A percentile compares a stretch with the other conserved stretches of the same genome.
Conservation (phyloP, 2,329 filamentous ascomycete species). For the Aspergillus sp. region DNA sequence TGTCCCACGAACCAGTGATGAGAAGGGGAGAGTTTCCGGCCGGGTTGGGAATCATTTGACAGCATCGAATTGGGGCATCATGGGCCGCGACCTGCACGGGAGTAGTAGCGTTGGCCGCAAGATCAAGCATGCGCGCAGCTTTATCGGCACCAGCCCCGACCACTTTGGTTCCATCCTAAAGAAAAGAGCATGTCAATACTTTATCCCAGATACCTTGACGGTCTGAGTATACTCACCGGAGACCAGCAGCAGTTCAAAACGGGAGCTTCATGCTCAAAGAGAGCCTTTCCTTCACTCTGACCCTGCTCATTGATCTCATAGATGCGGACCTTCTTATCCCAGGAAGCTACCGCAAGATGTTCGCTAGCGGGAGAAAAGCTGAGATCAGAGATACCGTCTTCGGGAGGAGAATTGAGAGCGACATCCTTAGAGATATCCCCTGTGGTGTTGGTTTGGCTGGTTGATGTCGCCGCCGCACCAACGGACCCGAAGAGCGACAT, state of each 20-base stretch:
- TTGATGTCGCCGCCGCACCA: constrained; percentile 46
- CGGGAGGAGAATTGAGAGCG: constrained; percentile 69
- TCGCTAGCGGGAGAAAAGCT: constrained; percentile 73
- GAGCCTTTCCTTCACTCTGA: constrained; percentile 76
- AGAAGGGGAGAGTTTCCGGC: constrained; percentile 63
- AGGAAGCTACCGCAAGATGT: constrained; percentile 83
- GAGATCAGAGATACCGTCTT: constrained; percentile 85
- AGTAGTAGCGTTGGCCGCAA: constrained; percentile 53
- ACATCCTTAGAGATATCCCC: constrained; percentile 92
- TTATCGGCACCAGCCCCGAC: constrained; percentile 89
- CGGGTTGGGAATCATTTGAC: constrained; percentile 69
- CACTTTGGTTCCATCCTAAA: constrained; percentile 82
- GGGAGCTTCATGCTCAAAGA: constrained; percentile 80
- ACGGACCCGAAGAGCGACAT: constrained; percentile 51
- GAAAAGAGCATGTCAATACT: constrained; percentile 8
- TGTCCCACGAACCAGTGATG: constrained; percentile 71
- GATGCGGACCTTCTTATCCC: constrained; percentile 97
- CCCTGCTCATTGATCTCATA: constrained; percentile 82
- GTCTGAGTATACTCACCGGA: constrained; percentile 56
- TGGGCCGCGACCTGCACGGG: constrained; percentile 73
- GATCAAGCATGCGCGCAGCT: constrained; percentile 80
- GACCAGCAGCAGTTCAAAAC: constrained; percentile 85
- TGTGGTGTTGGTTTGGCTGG: constrained; percentile 62
- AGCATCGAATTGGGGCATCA: constrained; percentile 74
- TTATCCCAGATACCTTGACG: too few species aligned